These are phyloP conservation scores for Lasiodiplodia sp. DNA, from an alignment of 2,329 filamentous ascomycete genomes.

Conservation along the genomic window DNA sequence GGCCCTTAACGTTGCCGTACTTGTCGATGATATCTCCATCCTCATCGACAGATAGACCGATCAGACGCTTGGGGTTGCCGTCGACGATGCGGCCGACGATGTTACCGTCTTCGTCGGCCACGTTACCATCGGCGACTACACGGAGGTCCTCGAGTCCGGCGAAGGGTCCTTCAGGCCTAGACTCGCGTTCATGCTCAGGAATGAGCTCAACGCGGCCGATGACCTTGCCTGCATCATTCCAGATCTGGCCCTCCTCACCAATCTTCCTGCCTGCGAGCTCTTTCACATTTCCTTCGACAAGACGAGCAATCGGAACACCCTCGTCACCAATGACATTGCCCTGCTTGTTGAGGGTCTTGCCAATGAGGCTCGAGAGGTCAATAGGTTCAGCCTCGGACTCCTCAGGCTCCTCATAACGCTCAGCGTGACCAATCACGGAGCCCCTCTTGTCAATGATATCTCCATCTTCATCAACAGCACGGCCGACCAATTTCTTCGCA, in stretches of 20 bases:
- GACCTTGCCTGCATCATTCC: conserved; percentile 75
- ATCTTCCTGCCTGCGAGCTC: conserved; percentile 72
- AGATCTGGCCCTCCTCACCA: conserved; percentile 74
- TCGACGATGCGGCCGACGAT: conserved; percentile 62
- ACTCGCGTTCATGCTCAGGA: conserved; percentile 67
- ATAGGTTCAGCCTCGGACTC: conserved; percentile 50
- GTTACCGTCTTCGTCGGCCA: conserved; percentile 60
- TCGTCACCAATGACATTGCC: conserved; percentile 59
- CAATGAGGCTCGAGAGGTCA: conserved; percentile 55
- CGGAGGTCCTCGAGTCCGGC: conserved; percentile 58
- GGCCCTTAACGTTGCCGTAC: conserved; percentile 67
- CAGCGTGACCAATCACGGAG: conserved; percentile 59
- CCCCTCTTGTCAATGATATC: conserved; percentile 63
- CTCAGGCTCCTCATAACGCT: conserved; percentile 70
- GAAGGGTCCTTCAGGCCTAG: conserved; percentile 59
- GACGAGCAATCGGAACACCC: conserved; percentile 64
- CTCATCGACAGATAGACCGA: conserved; percentile 66
- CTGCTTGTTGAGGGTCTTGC: conserved; percentile 58
- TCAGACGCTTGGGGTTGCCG: conserved; percentile 65
- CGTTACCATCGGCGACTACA: conserved; percentile 56
- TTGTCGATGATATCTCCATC: conserved; percentile 70
- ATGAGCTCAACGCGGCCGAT: conserved; percentile 74
- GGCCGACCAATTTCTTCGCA: conserved; percentile 59
- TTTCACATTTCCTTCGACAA: conserved; percentile 71
- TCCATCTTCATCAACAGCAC: conserved; percentile 59